Evolutionary conservation across 257 asterid species (phyloP).

Genomic region (Solanum gandarillasii): DNA sequence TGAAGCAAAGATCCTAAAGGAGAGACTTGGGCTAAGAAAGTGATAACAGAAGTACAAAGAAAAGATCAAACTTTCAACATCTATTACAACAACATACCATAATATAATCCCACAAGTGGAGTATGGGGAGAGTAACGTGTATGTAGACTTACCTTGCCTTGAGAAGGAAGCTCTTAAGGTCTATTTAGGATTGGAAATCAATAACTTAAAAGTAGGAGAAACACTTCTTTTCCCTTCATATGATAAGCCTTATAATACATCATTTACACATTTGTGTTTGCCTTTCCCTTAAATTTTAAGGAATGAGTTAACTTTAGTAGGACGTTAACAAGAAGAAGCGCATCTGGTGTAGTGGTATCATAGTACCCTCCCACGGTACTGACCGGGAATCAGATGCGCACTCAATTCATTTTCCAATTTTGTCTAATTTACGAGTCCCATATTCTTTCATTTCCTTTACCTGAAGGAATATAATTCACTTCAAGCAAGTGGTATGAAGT

Average conservation of each 20-base stretch:
- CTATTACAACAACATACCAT: background rate
- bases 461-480: background rate
- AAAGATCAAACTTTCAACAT: background rate
- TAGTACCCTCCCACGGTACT: constrained; percentile 73
- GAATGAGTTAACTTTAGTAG: constrained; percentile 43
- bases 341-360: constrained; percentile 38
- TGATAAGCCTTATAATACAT: too few relatives aligned
- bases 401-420: too few relatives aligned
- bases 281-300: too few relatives aligned
- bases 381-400: too few relatives aligned
- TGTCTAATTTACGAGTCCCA: too few relatives aligned
- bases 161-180: background rate
- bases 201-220: background rate
- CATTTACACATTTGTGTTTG: too few relatives aligned
- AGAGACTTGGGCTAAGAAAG: background rate
- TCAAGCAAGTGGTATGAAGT: background rate
- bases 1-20: background rate
- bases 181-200: background rate
- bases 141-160: too few relatives aligned
- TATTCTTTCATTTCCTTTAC: too few relatives aligned
- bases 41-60: background rate
- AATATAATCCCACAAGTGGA: too few relatives aligned
- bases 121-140: too few relatives aligned
- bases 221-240: too few relatives aligned
- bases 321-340: too few relatives aligned